Evolutionary conservation across 768 basidiomycete species (phyloP), one percentile per base, ranked within the genome.

Genomic region (Leccinum arenicola): DNA sequence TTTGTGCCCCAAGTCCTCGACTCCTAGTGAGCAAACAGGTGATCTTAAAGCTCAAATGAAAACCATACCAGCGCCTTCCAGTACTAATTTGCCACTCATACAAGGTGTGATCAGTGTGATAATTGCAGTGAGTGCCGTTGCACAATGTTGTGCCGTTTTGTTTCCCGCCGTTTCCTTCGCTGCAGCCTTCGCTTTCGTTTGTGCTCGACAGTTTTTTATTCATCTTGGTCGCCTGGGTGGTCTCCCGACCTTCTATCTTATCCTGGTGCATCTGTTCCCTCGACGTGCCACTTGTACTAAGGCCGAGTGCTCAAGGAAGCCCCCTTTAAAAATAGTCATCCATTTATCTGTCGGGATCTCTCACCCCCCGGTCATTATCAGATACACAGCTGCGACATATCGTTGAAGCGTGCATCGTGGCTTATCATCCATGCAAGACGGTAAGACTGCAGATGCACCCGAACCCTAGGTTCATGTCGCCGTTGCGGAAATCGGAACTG

Each of bases 341-440:
- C 56, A 64, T 10, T 12, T 35, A 12, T 54, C 21, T 1, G 61
- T 61, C 12, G 61, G 56, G 33, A 64, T 60, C n/a, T 63, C 61
- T 25, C 62, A 53, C 4, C 59, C 62, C 1, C 62, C 62, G 0
- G 29, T 53, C 3, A 10, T 58, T 25, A 35, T 35, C 33, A 54
- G n/a, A 45, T 63, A 40, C 56, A 50, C 1, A 11, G 38, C 25
- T 19, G 61, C 9, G 40, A 12, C 49, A 51, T 63, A 50, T 47
- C 62, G 1, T 27, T 63, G 52, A 54, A 23, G 17, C 52, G 53
- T 17, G 62, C 62, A 0, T 9, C 52, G 23, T 56, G 52, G 4
- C 15, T 45, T 15, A 31, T 54, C 25, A 6, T 62, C 38, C 7
- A 38, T 12, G 55, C 61, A 6, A 38, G 61, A 36, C 61, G 55